Evolutionary conservation across 2,329 filamentous ascomycete genomes (phyloP), one percentile per base, ranked within the genome.

Genomic region (Nemania serpens): DNA sequence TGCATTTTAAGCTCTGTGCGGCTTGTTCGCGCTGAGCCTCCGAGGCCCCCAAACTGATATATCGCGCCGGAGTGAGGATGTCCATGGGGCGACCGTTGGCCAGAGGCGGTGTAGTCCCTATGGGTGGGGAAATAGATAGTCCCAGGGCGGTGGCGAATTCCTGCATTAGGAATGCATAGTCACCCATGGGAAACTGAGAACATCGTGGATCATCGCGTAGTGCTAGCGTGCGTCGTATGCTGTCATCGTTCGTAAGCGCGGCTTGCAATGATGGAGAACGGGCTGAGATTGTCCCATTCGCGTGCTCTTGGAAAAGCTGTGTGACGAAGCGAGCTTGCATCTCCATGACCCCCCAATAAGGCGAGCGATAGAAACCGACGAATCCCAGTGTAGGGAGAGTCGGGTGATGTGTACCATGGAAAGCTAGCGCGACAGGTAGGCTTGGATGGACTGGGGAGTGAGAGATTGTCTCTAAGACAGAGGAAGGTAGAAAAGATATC

Each of bases 311-410:
- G 39, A 66, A 66, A 20, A 66, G 59, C 29, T 34, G 53, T n/a
- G 87, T 81, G 5, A 93, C 77, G 63, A 90, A 82, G 1, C 89
- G 84, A 2, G 91, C 88, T 75, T 96, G 91, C 88, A 93, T 91
- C 73, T 95, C 91, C 82, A 94, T 92, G 0, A 93, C 87, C 1
- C 89, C 89, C 91, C 91, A 96, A 73, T 91, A 95, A 0, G 91
- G 91, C 0, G 90, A 90, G 62, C 91, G 84, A 71, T 96, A 96
- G 75, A 93, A 92, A 0, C 91, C 91, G 1, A 95, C 88, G 68
- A 95, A 93, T 0, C 90, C 91, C 0, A 95, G 76, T 5, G 83
- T 84, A 0, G 88, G 83, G 0, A 93, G 74, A 0, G 79, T 76
- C 0, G 83, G 81, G 59, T 88, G 84, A 57, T 88, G 79, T 0